Percentiles rank a stretch among this genome's conserved stretches.
phyloP scores from a whole-genome alignment of 2,329 filamentous ascomycete species.

The Lasiodiplodia theobromae region DNA sequence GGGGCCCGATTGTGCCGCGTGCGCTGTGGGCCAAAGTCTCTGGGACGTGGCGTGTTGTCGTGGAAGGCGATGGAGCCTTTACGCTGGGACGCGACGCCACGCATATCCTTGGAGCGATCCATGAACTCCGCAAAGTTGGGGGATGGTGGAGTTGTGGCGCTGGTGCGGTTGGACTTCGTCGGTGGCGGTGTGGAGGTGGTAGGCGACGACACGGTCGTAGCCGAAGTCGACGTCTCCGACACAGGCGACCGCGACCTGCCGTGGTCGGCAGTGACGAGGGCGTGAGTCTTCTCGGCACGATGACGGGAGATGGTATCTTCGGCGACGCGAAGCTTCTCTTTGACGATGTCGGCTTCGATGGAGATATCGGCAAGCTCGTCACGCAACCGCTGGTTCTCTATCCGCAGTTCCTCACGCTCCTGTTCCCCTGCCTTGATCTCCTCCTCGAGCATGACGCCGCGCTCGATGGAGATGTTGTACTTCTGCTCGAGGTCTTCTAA shows the following conservation, averaged over 20 bases:
- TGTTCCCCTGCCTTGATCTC: conserved; percentile 91
- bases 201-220: conserved; percentile 71
- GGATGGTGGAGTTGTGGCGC: conserved; percentile 76
- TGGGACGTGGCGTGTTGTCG: conserved; percentile 59
- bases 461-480: conserved; percentile 92
- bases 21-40: conserved; percentile 52
- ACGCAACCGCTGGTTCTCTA: conserved; percentile 86
- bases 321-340: conserved; percentile 86
- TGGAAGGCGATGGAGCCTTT: conserved; percentile 57
- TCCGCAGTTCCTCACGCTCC: conserved; percentile 86
- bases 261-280: conserved; percentile 57
- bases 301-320: conserved; percentile 59
- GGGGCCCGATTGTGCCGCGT: conserved; percentile 62
- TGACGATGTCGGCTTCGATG: conserved; percentile 92
- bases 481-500: conserved; percentile 97
- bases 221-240: conserved; percentile 79
- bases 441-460: conserved; percentile 91
- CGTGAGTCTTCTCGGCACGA: conserved; percentile 59
- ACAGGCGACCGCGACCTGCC: conserved; percentile 69
- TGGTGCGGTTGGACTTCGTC: conserved; percentile 66
- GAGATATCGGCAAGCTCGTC: conserved; percentile 93
- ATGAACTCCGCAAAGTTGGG: conserved; percentile 92
- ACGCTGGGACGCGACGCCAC: conserved; percentile 50
- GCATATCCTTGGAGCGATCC: conserved; percentile 54
- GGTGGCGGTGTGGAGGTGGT: conserved; percentile 85